Percentiles rank a stretch among this genome's conserved stretches.
These are phyloP conservation scores for Physcomitrellopsis africana DNA, from an alignment of 225 moss, liverwort and hornwort genomes.

Conservation along the genomic window DNA sequence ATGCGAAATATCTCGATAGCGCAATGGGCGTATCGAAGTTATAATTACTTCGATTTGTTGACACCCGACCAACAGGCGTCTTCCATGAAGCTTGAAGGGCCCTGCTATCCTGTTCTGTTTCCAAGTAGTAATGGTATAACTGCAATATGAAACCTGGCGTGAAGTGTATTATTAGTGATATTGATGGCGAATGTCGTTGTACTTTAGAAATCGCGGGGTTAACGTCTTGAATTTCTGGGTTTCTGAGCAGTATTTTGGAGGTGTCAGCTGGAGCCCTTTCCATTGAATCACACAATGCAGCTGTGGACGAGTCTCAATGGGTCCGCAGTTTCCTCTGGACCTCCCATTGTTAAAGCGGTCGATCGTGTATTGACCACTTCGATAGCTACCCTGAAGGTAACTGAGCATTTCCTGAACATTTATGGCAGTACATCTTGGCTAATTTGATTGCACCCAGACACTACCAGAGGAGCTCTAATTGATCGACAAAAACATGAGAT, in stretches of 20 bases:
- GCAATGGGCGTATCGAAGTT: constrained; percentile 66
- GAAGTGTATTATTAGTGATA: not conserved
- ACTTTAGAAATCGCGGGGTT: not conserved
- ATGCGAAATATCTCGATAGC: constrained; percentile 52
- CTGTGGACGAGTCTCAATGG: constrained; percentile 70
- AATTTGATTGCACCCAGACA: not conserved
- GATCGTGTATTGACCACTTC: constrained; percentile 69
- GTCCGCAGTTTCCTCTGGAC: constrained; percentile 58
- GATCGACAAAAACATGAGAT: too few relatives aligned
- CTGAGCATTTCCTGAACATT: not conserved
- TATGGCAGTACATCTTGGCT: not conserved
- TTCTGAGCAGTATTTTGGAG: constrained; percentile 75
- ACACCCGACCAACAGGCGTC: constrained; percentile 50
- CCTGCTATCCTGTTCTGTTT: constrained; percentile 90
- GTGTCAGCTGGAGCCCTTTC: constrained; percentile 63
- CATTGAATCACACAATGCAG: constrained; percentile 57
- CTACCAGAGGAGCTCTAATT: too few relatives aligned
- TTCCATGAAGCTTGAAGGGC: constrained; percentile 71
- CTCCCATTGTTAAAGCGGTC: constrained; percentile 62
- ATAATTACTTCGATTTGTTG: constrained; percentile 70
- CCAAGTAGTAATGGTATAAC: constrained; percentile 73
- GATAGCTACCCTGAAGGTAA: constrained; percentile 73
- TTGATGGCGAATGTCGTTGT: not conserved
- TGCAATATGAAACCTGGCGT: not conserved
- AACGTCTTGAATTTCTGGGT: too few relatives aligned